Evolutionary conservation across 805 yeast species (phyloP), one percentile per base, ranked within the genome.

Genomic region (Hermanozyma aechmeae): DNA sequence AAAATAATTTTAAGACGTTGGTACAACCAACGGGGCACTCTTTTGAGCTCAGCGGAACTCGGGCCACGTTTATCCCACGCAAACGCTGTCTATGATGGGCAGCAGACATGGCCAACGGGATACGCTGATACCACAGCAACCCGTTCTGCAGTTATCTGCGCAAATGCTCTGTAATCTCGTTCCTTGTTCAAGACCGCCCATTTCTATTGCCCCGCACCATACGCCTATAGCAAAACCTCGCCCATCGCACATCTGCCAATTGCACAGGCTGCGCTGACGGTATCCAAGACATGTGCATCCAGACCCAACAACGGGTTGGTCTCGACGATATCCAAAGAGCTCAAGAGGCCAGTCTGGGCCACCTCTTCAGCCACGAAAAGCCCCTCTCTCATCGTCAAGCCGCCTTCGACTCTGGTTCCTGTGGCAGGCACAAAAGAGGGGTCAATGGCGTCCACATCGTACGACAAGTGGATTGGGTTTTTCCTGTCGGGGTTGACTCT

Each of bases 351-450:
- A 16, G 94, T 73, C 47, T 76, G 84, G 6, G 96, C 96, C 19
- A 87, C 65, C 40, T 89, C 92, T 61, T 89, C 98, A 36, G 87
- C 92, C 30, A 89, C 58, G 51, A 80, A 89, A 52, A 92, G 69
- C 28, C 96, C 96, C 59, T 89, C 98, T 61, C 98, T 74, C 56
- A 89, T 69, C 6, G 96, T 79, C 40, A 89, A 65, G 3, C 98
- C 98, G 40, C 97, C 97, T 53, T 95, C 77, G 11, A 89, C 98
- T 24, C 96, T 89, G 1, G 98, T 92, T 31, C 98, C 98, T 1
- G 98, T 89, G 23, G 96, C 95, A 13, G 96, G 96, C 10, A 92
- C 96, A 50, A 66, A 86, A 37, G 76, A 68, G 27, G 97, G 97
- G 57, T 89, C 98, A 34, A 92, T 79, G 24, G 96, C 96, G 58